Evolutionary conservation across 2,329 filamentous ascomycete genomes (phyloP), one percentile per base, ranked within the genome.

Genomic region (Claviceps sp.): DNA sequence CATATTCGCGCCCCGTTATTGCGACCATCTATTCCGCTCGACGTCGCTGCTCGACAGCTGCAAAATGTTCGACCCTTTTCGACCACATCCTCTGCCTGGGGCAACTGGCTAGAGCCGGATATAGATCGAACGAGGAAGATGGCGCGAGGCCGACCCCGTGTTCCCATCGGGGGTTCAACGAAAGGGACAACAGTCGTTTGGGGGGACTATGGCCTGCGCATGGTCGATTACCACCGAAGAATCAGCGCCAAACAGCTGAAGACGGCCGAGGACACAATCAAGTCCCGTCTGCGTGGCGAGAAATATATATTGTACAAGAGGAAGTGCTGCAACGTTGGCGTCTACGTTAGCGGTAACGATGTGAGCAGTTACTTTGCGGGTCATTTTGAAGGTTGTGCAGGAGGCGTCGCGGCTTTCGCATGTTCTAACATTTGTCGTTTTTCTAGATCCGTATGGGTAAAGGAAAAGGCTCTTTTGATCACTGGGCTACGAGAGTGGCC

Each of bases 401-500:
- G 24, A 2, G 42, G 13, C 13, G 14, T 11, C 5, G 41, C 18
- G 41, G 18, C 20, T 42, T 42, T 42, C 8, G 30, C 30, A 34
- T 43, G 6, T 50, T 20, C 47, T 54, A 24, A 52, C 43, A 24
- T 45, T 51, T 34, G 9, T 34, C 30, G 4, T 34, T 50, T 6
- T 22, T 47, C 6, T 58, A 84, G 81, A 85, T 89, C 67, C 85
- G 93, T 79, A 98, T 98, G 94, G 93, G 93, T 67, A 98, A 97
- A 72, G 93, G 93, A 71, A 98, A 98, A 68, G 93, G 93, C 60
- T 87, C 84, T 56, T 97, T 98, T 65, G 93, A 98, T 67, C 88
- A 95, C 65, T 98, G 93, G 93, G 89, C 91, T 4, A 81, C 86
- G 22, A 82, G 91, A 68, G 83, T 97, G 59, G 82, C 89, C 8